phyloP scores from a whole-genome alignment of 2,329 filamentous ascomycete species.

The Fusarium papillatum region DNA sequence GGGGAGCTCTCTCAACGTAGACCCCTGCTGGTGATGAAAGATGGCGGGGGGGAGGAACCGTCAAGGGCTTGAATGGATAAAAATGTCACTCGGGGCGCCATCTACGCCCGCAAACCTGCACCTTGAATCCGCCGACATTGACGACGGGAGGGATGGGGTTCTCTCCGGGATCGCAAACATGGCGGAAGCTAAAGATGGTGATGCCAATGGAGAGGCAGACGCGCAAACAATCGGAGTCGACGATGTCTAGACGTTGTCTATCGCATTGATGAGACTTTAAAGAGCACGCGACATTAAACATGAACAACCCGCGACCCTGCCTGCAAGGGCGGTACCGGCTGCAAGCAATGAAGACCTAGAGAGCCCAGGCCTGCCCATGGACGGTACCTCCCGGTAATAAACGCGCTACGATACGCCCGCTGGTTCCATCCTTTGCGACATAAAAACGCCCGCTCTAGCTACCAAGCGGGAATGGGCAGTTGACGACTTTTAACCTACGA shows the following conservation, averaged over 20 bases:
- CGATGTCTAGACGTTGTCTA: not conserved
- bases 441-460: constrained; percentile 32
- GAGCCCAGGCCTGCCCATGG: not conserved
- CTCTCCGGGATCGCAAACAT: not conserved
- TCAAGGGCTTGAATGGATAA: constrained; percentile 16
- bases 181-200: not conserved
- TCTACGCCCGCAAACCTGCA: constrained; percentile 44
- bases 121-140: constrained; percentile 35
- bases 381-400: constrained; percentile 21
- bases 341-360: constrained; percentile 2
- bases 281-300: constrained; percentile 37
- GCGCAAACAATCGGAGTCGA: not conserved
- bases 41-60: constrained; percentile 8
- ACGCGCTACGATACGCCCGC: constrained; percentile 33
- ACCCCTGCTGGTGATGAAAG: constrained; percentile 6
- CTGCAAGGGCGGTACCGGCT: not conserved
- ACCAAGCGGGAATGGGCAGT: constrained; percentile 3
- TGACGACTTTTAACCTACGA: not conserved
- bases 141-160: constrained; percentile 6
- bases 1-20: not conserved
- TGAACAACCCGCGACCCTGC: not conserved
- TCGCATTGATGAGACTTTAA: not conserved
- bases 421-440: constrained; percentile 28
- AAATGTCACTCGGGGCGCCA: constrained; percentile 29
- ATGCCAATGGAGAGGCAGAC: not conserved